These are phyloP conservation scores for Cucurbitaria berberidis DNA, from an alignment of 2,329 filamentous ascomycete genomes.

Conservation along the genomic window DNA sequence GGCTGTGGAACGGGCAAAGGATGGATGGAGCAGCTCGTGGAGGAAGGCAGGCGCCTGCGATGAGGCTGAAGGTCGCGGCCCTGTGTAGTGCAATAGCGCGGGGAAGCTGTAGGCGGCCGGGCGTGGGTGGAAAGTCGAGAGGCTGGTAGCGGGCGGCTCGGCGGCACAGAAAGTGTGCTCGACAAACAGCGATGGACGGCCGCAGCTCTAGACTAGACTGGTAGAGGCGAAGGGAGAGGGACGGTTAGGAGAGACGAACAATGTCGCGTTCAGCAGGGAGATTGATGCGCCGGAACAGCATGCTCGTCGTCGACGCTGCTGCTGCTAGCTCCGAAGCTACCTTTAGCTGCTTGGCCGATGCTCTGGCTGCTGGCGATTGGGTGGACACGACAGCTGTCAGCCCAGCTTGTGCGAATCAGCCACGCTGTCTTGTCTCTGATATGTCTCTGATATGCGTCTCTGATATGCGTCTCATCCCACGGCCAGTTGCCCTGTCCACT, in stretches of 20 bases:
- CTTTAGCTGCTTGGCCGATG: conserved; percentile 18
- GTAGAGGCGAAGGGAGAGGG: conserved; percentile 14
- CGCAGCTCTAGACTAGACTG: conserved; percentile 10
- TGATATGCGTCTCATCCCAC: too few relatives aligned
- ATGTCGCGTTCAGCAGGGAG: conserved; percentile 14
- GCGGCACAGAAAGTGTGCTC: conserved; percentile 4
- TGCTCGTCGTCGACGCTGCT: conserved; percentile 20
- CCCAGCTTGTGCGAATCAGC: conserved; percentile 16
- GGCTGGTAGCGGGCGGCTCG: conserved; percentile 26
- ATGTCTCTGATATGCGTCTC: too few relatives aligned
- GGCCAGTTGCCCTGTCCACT: conserved; percentile 8
- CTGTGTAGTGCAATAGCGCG: conserved; percentile 38
- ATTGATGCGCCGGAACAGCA: conserved; percentile 20
- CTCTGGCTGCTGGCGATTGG: conserved; percentile 20
- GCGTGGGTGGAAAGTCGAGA: conserved; percentile 22
- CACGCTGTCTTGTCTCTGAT: conserved; percentile 16
- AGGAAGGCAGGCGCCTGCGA: conserved; percentile 30
- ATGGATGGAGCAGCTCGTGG: conserved; percentile 19
- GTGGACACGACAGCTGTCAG: conserved; percentile 29
- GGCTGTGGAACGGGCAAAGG: conserved; percentile 28
- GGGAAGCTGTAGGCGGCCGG: conserved; percentile 33
- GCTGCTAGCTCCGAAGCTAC: conserved; percentile 18
- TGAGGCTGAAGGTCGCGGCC: conserved; percentile 41
- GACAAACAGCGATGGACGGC: conserved; percentile 9
- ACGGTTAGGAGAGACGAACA: too few relatives aligned